Conservation (phyloP, 1,139 yeast genomes). For the Nakaseomyces bracarensis region DNA sequence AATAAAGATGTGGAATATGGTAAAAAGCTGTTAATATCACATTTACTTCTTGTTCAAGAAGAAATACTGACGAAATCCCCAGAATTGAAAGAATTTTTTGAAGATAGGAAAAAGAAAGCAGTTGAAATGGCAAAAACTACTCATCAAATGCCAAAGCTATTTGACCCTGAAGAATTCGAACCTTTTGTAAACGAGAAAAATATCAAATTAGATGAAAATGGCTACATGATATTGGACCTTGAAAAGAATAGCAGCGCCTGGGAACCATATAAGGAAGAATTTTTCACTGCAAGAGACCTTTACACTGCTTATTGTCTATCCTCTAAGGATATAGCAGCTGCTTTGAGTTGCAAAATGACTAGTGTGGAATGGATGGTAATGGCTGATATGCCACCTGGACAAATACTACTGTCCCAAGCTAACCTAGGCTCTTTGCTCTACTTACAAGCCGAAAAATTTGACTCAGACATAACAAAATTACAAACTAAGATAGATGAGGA, state of each 20-base stretch:
- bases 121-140: slow-evolving; percentile 13
- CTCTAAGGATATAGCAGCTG: slow-evolving; percentile 56
- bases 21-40: slow-evolving; percentile 55
- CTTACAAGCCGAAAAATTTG: slow-evolving; percentile 61
- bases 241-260: slow-evolving; percentile 41
- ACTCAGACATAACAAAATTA: slow-evolving; percentile 38
- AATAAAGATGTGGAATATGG: slow-evolving; percentile 46
- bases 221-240: slow-evolving; percentile 29
- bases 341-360: slow-evolving; percentile 54
- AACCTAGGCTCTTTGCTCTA: slow-evolving; percentile 67
- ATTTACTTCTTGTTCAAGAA: slow-evolving; percentile 57
- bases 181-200: slow-evolving; percentile 27
- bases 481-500: slow-evolving; percentile 25
- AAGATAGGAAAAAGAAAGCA: slow-evolving; percentile 24
- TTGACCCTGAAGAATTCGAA: slow-evolving; percentile 19
- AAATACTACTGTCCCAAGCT: slow-evolving; percentile 56
- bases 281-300: slow-evolving; percentile 64
- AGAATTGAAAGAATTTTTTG: slow-evolving; percentile 28
- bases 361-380: slow-evolving; percentile 67
- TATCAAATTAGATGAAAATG: slow-evolving; percentile 28
- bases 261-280: slow-evolving; percentile 70
- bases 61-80: slow-evolving; percentile 39
- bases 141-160: slow-evolving; percentile 9
- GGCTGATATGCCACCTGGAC: slow-evolving; percentile 62
- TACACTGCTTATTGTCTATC: slow-evolving; percentile 59